A percentile compares a stretch with the other conserved stretches of the same genome.
These are phyloP conservation scores for Cyathus striatus DNA, from an alignment of 768 basidiomycete genomes.

Conservation along the genomic window DNA sequence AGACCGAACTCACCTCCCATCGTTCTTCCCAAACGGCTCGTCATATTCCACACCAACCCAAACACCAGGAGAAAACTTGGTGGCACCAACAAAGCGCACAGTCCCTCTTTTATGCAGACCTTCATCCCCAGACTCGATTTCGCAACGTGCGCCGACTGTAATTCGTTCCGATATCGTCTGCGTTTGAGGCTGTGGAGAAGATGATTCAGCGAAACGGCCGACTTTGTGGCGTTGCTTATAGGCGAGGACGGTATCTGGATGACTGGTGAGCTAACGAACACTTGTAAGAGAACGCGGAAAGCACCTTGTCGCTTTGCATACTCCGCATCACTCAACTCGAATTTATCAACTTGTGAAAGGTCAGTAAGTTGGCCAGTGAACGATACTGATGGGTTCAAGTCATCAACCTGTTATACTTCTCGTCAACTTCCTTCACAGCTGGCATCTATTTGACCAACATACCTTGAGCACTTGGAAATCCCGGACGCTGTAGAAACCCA, in stretches of 20 bases:
- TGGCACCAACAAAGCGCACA: constrained; percentile 80
- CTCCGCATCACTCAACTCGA: constrained; percentile 77
- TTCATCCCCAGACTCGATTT: constrained; percentile 69
- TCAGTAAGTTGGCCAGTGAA: constrained; percentile 85
- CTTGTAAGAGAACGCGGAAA: constrained; percentile 6
- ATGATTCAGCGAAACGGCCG: constrained; percentile 70
- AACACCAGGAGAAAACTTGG: constrained; percentile 66
- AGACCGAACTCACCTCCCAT: constrained; percentile 73
- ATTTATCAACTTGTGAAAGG: constrained; percentile 85
- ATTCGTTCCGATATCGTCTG: too few relatives aligned
- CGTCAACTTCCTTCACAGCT: neutral
- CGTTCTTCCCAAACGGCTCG: constrained; percentile 93
- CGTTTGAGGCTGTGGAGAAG: constrained; percentile 14
- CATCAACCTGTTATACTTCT: constrained; percentile 47
- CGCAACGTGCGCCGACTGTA: constrained; percentile 69
- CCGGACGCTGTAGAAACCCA: constrained; percentile 70
- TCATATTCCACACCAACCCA: constrained; percentile 97
- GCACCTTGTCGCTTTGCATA: constrained; percentile 80
- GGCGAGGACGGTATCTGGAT: constrained; percentile 80
- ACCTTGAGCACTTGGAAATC: constrained; percentile 85
- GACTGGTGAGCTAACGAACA: neutral
- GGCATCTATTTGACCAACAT: constrained; percentile 11
- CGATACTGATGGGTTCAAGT: constrained; percentile 70
- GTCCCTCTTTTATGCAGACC: constrained; percentile 76
- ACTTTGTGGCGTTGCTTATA: constrained; percentile 86